phyloP scores from a whole-genome alignment of 1,284 basidiomycete species.

The Cryptococcus maquisensis region DNA sequence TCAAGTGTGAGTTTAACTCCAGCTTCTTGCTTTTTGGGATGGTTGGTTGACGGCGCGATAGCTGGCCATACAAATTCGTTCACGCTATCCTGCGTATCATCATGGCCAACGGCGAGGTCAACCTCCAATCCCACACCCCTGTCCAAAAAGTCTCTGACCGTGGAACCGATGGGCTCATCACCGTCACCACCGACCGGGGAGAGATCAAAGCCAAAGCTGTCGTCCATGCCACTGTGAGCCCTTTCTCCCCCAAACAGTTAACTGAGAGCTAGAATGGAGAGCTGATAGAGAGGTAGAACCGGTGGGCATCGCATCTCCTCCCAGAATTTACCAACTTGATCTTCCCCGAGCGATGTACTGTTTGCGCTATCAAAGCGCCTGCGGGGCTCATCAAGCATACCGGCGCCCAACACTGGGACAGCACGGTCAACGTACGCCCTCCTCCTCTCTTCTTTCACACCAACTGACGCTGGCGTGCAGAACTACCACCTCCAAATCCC shows the following conservation, averaged over 20 bases:
- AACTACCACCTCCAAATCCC: constrained; percentile 26
- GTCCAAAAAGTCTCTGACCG: constrained; percentile 6
- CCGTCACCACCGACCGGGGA: constrained; percentile 21
- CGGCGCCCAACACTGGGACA: constrained; percentile 22
- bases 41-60: neutral
- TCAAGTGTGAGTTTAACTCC: constrained; percentile 18
- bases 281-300: no score
- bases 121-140: constrained; percentile 17
- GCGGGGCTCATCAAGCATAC: constrained; percentile 15
- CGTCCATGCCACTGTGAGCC: constrained; percentile 22
- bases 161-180: constrained; percentile 15
- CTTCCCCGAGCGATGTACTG: constrained; percentile 14
- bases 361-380: constrained; percentile 23
- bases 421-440: constrained; percentile 22
- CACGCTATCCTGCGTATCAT: constrained; percentile 16
- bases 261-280: no score
- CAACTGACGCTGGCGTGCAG: constrained; percentile 4
- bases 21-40: neutral
- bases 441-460: neutral
- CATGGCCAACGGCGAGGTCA: constrained; percentile 9
- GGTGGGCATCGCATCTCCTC: constrained; percentile 22
- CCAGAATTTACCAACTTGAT: constrained; percentile 20
- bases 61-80: constrained; percentile 27
- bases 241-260: no score
- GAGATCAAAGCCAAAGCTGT: constrained; percentile 17